Evolutionary conservation across 1,284 basidiomycete genomes (phyloP).

Genomic region (Leccinum griseonigrum): DNA sequence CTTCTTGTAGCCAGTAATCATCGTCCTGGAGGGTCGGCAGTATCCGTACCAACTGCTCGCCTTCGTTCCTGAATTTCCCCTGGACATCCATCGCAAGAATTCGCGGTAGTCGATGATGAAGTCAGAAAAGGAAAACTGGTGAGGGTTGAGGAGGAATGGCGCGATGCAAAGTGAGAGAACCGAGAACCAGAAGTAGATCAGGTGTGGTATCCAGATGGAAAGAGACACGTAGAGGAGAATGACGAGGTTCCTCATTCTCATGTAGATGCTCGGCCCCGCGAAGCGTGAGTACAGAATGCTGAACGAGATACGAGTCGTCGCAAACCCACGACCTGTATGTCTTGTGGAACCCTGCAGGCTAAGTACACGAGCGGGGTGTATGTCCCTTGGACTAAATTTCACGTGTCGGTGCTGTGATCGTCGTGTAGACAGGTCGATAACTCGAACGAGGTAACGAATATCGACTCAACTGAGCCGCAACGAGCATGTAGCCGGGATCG

Average conservation of each 20-base stretch:
- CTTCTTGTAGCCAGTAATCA: conserved; percentile 98
- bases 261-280: conserved; percentile 96
- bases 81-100: conserved; percentile 96
- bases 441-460: too few relatives aligned
- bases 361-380: too few relatives aligned
- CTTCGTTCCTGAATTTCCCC: conserved; percentile 92
- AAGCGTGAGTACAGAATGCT: conserved; percentile 95
- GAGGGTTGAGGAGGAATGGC: conserved; percentile 97
- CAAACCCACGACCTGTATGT: conserved; percentile 85
- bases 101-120: conserved; percentile 98
- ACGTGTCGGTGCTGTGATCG: too few relatives aligned
- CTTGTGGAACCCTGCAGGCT: too few relatives aligned
- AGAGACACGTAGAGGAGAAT: conserved; percentile 88
- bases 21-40: conserved; percentile 90
- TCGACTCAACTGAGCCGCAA: too few relatives aligned
- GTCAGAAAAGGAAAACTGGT: conserved; percentile 94
- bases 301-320: conserved; percentile 92
- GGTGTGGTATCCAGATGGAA: conserved; percentile 87
- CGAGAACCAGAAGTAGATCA: conserved; percentile 98
- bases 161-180: conserved; percentile 90
- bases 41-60: conserved; percentile 98
- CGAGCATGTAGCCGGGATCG: too few relatives aligned
- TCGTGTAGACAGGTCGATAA: too few relatives aligned
- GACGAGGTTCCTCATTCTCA: conserved; percentile 91
- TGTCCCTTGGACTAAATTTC: too few relatives aligned